Evolutionary conservation across 2,329 filamentous ascomycete genomes (phyloP), one percentile per base, ranked within the genome.

Genomic region (Lojkania enalia): DNA sequence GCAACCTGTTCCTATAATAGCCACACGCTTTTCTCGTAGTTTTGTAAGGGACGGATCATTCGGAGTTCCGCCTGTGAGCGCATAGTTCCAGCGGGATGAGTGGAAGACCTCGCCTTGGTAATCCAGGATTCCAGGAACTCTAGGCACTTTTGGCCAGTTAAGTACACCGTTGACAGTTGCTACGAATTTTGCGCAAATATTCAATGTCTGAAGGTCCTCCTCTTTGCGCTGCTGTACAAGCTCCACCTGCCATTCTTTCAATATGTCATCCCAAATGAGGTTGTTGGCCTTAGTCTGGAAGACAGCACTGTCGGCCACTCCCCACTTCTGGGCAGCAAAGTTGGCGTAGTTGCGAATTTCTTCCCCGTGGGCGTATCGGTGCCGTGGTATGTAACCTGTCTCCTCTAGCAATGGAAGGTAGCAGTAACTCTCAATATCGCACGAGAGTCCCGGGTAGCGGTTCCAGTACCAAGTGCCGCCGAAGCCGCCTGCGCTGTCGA

Each of bases 381-480:
- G 67, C 25, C 66, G 74, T 0, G 82, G 82, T 52, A 82, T 71
- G 54, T 80, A 82, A 0, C 76, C 76, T 1, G 73, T 82, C 61
- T 84, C 80, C 48, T 85, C 81, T 2, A 85, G 71, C 11, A 83
- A 63, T 3, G 81, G 81, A 64, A 84, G 63, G 54, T 85, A 85
- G n/a, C 75, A 70, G 52, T 80, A 83, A 39, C 74, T 73, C 61
- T 86, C 82, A 2, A 82, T 66, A 54, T 86, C 82, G 56, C 81
- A 85, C 49, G 62, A 66, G 3, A 75, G 50, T 3, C 76, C 75
- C 12, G 75, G 74, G 44, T 77, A 77, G 7, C 70, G 63, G 39
- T 77, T 77, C 71, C 72, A 77, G 51, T 75, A 60, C 67, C 75
- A 77, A 1, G 73, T 75, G 1, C 75, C 75, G 3, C 75, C 74